phyloP scores from a whole-genome alignment of 108 stramenopile species.

The Skeletonema grethae region DNA sequence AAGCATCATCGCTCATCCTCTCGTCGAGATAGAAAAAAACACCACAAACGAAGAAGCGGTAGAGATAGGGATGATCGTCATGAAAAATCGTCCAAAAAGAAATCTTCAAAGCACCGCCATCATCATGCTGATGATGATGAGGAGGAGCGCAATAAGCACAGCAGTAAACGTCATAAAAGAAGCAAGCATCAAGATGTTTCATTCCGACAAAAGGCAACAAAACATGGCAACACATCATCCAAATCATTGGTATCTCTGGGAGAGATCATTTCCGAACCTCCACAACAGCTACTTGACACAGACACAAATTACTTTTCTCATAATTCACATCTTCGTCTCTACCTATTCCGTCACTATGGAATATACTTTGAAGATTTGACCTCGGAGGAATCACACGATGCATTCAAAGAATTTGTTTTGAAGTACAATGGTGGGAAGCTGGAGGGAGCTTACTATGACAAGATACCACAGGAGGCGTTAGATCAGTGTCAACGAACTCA shows the following conservation, averaged over 20 bases:
- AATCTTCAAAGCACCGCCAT: slow-evolving; percentile 24
- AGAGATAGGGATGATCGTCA: slow-evolving; percentile 10
- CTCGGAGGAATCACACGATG: slow-evolving; percentile 56
- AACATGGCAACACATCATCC: slow-evolving; percentile 29
- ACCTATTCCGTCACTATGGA: slow-evolving; percentile 71
- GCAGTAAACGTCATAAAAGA: neutral
- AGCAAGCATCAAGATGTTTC: slow-evolving; percentile 12
- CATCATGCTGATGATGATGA: slow-evolving; percentile 12
- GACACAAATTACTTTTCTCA: slow-evolving; percentile 78
- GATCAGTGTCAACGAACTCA: slow-evolving; percentile 74
- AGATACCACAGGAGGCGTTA: slow-evolving; percentile 59
- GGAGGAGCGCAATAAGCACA: slow-evolving; percentile 20
- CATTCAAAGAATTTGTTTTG: slow-evolving; percentile 63
- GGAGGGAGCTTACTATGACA: slow-evolving; percentile 66
- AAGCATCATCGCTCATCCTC: neutral
- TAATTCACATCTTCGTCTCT: slow-evolving; percentile 78
- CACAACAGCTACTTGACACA: slow-evolving; percentile 49
- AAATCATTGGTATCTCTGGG: slow-evolving; percentile 37
- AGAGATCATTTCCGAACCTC: slow-evolving; percentile 17
- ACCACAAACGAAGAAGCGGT: neutral
- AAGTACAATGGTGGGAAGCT: slow-evolving; percentile 72
- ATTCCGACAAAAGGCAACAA: slow-evolving; percentile 41
- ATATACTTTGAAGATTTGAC: slow-evolving; percentile 73
- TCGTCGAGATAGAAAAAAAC: slow-evolving; percentile 1
- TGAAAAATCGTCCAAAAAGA: slow-evolving; percentile 12